Evolutionary conservation across 75 land plant genomes (phyloP), one percentile per base, ranked within the genome.

Genomic region (Isoetes taiwanensis): DNA sequence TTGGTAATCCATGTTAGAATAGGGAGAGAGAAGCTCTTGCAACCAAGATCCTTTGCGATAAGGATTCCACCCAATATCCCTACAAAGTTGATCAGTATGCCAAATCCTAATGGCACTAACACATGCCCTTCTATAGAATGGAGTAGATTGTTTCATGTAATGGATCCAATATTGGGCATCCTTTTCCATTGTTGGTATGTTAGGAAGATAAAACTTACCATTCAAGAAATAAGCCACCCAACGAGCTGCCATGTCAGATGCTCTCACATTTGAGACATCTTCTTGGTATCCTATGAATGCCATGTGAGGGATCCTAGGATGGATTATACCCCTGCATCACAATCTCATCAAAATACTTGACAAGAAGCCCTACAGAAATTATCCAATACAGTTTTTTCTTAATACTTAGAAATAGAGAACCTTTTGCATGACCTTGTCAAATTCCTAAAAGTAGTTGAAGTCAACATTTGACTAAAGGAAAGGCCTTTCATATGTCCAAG

Each of bases 281-380:
- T 86, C 90, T 1, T 72, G 11, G 54, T 76, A 82, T 4, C 86
- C 86, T 43, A 86, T 38, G 41, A 86, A 73, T 14, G 83, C 83
- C 86, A 82, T 71, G 67, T 79, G 64, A 20, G 86, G 90, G 28
- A 82, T 86, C 32, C 64, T 25, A 33, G 90, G 86, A 56, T 82
- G 79, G 24, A 82, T 82, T 17, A 75, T 66, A 0, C 83, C 80
- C 78, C 90, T 86, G 57, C 46, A 28, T 14, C 29, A 24, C 19
- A 19, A 11, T 10, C 8, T 10, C 17, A 8, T 11, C 16, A 48
- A 19, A 48, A 19, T 57, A n/a, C 32, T 28, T 38, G 5, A 34
- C 33, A 20, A 58, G 3, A 58, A 58, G 10, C 11, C 20, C 14
- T 48, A 39, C 33, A 10, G 26, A 37, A 28, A 28, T 30, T 2